Evolutionary conservation across 2,329 filamentous ascomycete genomes (phyloP), one percentile per base, ranked within the genome.

Genomic region (Dactylellina leptospora): DNA sequence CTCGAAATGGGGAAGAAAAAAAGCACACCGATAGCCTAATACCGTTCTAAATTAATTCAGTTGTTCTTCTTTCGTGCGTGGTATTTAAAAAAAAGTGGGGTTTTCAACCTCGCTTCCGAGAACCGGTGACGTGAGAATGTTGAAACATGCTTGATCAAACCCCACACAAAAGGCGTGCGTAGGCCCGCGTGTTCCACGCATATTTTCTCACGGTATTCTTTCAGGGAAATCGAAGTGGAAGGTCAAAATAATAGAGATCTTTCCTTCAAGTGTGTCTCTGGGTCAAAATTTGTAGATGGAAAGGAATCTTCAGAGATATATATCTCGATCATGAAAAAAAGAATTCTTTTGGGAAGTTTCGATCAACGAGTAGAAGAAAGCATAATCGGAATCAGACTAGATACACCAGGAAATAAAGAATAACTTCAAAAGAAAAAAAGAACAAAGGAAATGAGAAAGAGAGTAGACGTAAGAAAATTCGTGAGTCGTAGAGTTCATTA

Each of bases 401-500:
- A 51, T 51, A 51, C 47, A 51, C 47, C 47, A 76, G 74, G 77
- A 72, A 75, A 54, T 68, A 59, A 47, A 61, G 63, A 55, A 23
- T 30, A 22, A 47, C 45, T 22, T 76, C 76, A 79, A 68, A 73
- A 76, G 64, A 75, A 50, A 71, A 59, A 45, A 56, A 64, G 11
- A 40, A 47, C 30, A 30, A 70, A 55, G 3, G n/a, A 42, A 66
- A 54, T 23, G 63, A 28, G 62, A 60, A 58, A 40, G 63, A 33
- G 62, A 60, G 40, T n/a, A 74, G 28, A 55, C 69, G 63, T 68
- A 51, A 38, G 27, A 42, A 38, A 74, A 77, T 73, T 79, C 78
- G 77, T 78, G 77, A 78, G n/a, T n/a, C n/a, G n/a, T n/a, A n/a
- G 78, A 76, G 77, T 76, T 74, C 76, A 74, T 75, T 68, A 76